phyloP scores from a whole-genome alignment of 169 alveolate genomes.

The Babesia ovata region DNA sequence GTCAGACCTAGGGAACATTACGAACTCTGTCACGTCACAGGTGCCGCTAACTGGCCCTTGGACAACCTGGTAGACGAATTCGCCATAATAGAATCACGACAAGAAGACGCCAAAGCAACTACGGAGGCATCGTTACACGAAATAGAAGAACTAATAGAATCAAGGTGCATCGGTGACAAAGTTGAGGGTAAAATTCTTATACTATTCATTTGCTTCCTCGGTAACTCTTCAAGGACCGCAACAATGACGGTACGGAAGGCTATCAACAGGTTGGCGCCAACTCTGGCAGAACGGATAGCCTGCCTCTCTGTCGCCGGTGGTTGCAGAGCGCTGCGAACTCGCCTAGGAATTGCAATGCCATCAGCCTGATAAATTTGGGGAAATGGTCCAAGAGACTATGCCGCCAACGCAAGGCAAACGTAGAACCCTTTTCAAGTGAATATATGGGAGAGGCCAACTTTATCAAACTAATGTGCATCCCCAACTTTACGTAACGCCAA shows the following conservation, averaged over 20 bases:
- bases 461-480: no score
- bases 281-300: neutral
- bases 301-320: slow-evolving; percentile 67
- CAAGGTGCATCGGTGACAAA: neutral
- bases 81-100: neutral
- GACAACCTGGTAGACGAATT: slow-evolving; percentile 31
- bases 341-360: slow-evolving; percentile 10
- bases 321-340: slow-evolving; percentile 25
- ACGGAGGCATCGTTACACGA: neutral
- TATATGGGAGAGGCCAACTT: no score
- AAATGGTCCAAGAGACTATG: no score
- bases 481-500: no score
- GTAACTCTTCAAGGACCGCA: slow-evolving; percentile 53
- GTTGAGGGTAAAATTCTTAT: slow-evolving; percentile 4
- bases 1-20: slow-evolving; percentile 57
- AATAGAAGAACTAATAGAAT: neutral
- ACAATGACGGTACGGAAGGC: slow-evolving; percentile 24
- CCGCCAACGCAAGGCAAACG: no score
- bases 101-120: neutral
- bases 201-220: slow-evolving; percentile 43
- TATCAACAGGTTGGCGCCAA: neutral
- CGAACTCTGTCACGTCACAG: slow-evolving; percentile 40
- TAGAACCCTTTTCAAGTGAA: no score
- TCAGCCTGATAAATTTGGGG: neutral
- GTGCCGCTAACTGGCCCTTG: slow-evolving; percentile 47